These are phyloP conservation scores for Tieghemostelium lacteum DNA, from an alignment of 78 protist genomes.

Conservation along the genomic window DNA sequence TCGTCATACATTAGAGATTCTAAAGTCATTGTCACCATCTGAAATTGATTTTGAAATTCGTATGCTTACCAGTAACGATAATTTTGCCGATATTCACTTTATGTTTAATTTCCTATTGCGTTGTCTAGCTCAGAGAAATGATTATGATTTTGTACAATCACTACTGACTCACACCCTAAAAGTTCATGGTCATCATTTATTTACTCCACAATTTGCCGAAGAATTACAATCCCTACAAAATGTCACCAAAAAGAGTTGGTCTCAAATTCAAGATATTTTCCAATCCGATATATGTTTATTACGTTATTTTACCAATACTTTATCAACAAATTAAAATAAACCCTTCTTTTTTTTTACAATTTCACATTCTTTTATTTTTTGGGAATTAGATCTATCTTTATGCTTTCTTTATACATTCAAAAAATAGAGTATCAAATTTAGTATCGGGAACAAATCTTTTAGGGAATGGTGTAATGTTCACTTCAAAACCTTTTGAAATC, in stretches of 20 bases:
- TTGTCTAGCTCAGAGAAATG: neutral
- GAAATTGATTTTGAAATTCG: slow-evolving; percentile 83
- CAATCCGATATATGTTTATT: slow-evolving; percentile 70
- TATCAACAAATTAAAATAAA: too few species aligned
- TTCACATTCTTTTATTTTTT: too few species aligned
- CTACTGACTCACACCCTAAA: neutral
- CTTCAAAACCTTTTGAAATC: slow-evolving; percentile 25
- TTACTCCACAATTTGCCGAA: neutral
- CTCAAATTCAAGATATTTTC: slow-evolving; percentile 29
- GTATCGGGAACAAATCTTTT: slow-evolving; percentile 43
- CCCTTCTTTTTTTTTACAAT: too few species aligned
- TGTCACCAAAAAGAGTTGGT: slow-evolving; percentile 7
- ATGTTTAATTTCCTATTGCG: slow-evolving; percentile 38
- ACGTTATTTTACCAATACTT: slow-evolving; percentile 70
- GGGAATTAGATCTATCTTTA: neutral
- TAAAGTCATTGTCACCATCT: slow-evolving; percentile 59
- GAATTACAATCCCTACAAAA: slow-evolving; percentile 16
- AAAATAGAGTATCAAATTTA: slow-evolving; percentile 35
- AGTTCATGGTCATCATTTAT: slow-evolving; percentile 59
- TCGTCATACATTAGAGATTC: slow-evolving; percentile 16
- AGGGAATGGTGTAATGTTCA: slow-evolving; percentile 20
- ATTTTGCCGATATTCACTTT: slow-evolving; percentile 35
- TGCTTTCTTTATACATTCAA: slow-evolving; percentile 23
- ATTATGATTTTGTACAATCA: slow-evolving; percentile 57
- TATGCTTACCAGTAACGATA: slow-evolving; percentile 17